Conservation (phyloP, 2,329 filamentous ascomycete genomes). For the Alternaria incomplexa region DNA sequence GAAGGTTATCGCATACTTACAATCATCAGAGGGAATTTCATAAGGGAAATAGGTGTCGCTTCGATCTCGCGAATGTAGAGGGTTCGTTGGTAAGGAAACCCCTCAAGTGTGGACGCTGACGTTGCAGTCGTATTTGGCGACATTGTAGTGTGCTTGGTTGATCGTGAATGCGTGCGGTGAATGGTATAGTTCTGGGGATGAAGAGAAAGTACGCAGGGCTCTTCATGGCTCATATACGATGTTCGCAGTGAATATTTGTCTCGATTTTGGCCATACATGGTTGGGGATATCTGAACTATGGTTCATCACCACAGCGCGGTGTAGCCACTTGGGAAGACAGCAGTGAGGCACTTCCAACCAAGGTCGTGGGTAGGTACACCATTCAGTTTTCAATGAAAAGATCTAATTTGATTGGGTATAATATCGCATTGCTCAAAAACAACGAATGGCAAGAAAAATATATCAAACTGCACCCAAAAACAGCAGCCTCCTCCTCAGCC, state of each 20-base stretch:
- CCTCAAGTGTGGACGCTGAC: not conserved
- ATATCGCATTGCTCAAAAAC: not conserved
- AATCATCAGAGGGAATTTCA: not conserved
- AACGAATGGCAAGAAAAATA: not conserved
- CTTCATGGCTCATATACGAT: not conserved
- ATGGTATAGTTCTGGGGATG: not conserved
- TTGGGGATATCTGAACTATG: not conserved
- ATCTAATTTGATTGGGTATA: not conserved
- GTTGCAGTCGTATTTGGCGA: not conserved
- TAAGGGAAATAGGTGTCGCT: not conserved
- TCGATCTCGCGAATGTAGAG: not conserved
- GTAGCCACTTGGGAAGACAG: not conserved
- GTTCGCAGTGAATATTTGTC: not conserved
- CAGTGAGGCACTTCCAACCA: not conserved
- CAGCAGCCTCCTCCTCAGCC: not conserved
- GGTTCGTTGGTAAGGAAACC: not conserved
- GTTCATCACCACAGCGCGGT: not conserved
- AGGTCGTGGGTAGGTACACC: fast-evolving
- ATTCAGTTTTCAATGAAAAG: not conserved
- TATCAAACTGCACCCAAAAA: not conserved
- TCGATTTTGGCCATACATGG: not conserved
- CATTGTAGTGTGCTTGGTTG: not conserved
- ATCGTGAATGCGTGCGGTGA: not conserved
- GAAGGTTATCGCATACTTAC: not conserved
- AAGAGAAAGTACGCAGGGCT: not conserved